Evolutionary conservation across 148 eudicot species (phyloP).

Genomic region (Vaccinium vitisidaea): DNA sequence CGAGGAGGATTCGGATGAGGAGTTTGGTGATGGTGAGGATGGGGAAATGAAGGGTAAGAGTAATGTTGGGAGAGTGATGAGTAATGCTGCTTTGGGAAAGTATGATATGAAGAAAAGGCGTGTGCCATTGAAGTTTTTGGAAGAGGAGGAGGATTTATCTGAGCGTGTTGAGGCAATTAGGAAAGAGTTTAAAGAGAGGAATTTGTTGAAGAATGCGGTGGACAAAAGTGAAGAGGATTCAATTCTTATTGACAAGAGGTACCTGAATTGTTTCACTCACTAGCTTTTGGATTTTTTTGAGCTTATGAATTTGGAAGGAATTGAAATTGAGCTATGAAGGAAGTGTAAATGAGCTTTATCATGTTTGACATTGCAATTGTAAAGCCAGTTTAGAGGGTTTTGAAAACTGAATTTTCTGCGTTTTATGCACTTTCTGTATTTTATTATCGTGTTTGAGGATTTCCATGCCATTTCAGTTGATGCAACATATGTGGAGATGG

Average conservation of each 20-base stretch:
- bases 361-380: neutral
- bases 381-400: neutral
- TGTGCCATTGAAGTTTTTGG: constrained; percentile 51
- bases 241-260: constrained; percentile 66
- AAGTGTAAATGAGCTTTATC: neutral
- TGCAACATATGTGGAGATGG: neutral
- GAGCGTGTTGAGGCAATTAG: constrained; percentile 47
- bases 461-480: neutral
- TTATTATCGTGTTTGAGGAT: neutral
- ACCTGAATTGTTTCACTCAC: neutral
- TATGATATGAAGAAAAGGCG: constrained; percentile 60
- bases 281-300: constrained; percentile 5
- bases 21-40: constrained; percentile 29
- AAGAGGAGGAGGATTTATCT: constrained; percentile 47
- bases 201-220: constrained; percentile 15
- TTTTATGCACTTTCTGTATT: neutral
- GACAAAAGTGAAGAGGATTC: constrained; percentile 41
- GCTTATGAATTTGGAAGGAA: neutral
- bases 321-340: neutral
- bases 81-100: constrained; percentile 78
- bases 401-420: neutral
- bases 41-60: constrained; percentile 23
- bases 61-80: constrained; percentile 43
- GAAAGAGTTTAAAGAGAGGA: constrained; percentile 49
- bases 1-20: constrained; percentile 19